A percentile compares a stretch with the other conserved stretches of the same genome.
These are phyloP conservation scores for Cetraspora pellucida DNA, from an alignment of 192 early-diverging fungal genomes.

Conservation along the genomic window DNA sequence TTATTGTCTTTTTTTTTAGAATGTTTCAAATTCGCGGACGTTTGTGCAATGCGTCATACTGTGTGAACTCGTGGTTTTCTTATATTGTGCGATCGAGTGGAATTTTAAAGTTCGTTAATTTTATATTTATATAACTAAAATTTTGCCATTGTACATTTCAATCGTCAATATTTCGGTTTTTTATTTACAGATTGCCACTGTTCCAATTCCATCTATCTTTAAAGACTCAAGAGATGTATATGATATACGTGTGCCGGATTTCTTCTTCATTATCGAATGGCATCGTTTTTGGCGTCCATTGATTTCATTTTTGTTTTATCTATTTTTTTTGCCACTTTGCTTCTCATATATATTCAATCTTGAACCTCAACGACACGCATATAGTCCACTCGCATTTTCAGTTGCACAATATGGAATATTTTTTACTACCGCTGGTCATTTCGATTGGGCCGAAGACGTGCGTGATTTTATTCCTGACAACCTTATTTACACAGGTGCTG, in stretches of 20 bases:
- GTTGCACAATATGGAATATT: constrained; percentile 23
- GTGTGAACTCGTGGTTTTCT: background rate
- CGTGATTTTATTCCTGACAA: constrained; percentile 26
- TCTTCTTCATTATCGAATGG: constrained; percentile 21
- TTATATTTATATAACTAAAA: background rate
- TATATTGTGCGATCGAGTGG: constrained; percentile 32
- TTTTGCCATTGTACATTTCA: background rate
- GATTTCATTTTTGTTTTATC: constrained; percentile 7
- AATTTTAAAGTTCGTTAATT: background rate
- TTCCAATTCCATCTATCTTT: constrained; percentile 1
- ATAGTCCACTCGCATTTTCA: constrained; percentile 17
- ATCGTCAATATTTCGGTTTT: background rate
- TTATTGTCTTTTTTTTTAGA: background rate
- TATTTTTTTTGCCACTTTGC: background rate
- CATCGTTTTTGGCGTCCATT: constrained; percentile 34
- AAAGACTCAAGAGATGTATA: background rate
- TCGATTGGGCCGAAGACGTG: constrained; percentile 31
- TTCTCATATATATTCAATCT: constrained; percentile 31
- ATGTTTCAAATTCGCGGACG: constrained; percentile 4
- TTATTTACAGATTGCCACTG: background rate
- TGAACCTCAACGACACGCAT: constrained; percentile 4
- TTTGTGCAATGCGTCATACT: constrained; percentile 3
- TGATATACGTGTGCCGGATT: background rate
- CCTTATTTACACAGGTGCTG: constrained; percentile 29
- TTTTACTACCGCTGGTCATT: background rate